A percentile compares a stretch with the other conserved stretches of the same genome.
phyloP scores from a whole-genome alignment of 1,284 basidiomycete species.

The Cutaneotrichosporon arboriforme region DNA sequence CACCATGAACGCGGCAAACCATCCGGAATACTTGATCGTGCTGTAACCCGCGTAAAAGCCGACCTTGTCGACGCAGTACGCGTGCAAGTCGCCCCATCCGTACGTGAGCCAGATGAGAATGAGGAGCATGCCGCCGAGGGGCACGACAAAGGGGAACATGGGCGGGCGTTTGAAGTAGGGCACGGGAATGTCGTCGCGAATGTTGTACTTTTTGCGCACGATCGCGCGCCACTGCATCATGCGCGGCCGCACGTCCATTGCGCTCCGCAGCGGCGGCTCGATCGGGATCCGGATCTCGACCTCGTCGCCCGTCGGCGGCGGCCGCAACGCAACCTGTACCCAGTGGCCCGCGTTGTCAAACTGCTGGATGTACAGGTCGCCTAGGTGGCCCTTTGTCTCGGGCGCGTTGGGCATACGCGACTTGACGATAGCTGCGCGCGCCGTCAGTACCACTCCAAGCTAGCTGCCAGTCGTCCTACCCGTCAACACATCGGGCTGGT shows the following conservation, averaged over 20 bases:
- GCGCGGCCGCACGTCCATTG: slow-evolving; percentile 14
- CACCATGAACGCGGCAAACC: slow-evolving; percentile 27
- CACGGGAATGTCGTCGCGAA: slow-evolving; percentile 16
- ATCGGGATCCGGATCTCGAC: slow-evolving; percentile 20
- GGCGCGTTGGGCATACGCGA: slow-evolving; percentile 13
- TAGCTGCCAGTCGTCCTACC: slow-evolving; percentile 16
- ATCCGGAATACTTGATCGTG: slow-evolving; percentile 14
- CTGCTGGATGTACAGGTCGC: slow-evolving; percentile 27
- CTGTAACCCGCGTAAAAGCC: slow-evolving; percentile 9
- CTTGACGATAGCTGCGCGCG: slow-evolving; percentile 31
- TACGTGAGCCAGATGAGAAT: slow-evolving; percentile 13
- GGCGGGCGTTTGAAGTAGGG: slow-evolving; percentile 28
- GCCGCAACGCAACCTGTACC: slow-evolving; percentile 22
- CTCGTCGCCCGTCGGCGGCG: slow-evolving; percentile 18
- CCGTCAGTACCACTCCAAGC: neutral
- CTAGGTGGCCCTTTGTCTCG: slow-evolving; percentile 24
- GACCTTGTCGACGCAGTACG: slow-evolving; percentile 18
- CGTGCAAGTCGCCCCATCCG: slow-evolving; percentile 18
- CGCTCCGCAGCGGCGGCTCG: slow-evolving; percentile 22
- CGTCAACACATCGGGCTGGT: slow-evolving; percentile 29
- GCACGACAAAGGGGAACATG: slow-evolving; percentile 23
- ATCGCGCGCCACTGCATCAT: slow-evolving; percentile 14
- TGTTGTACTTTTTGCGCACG: slow-evolving; percentile 22
- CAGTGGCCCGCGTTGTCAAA: slow-evolving; percentile 16
- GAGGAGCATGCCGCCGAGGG: slow-evolving; percentile 18